Evolutionary conservation across 805 yeast genomes (phyloP).

Genomic region (Yarrowia deformans): DNA sequence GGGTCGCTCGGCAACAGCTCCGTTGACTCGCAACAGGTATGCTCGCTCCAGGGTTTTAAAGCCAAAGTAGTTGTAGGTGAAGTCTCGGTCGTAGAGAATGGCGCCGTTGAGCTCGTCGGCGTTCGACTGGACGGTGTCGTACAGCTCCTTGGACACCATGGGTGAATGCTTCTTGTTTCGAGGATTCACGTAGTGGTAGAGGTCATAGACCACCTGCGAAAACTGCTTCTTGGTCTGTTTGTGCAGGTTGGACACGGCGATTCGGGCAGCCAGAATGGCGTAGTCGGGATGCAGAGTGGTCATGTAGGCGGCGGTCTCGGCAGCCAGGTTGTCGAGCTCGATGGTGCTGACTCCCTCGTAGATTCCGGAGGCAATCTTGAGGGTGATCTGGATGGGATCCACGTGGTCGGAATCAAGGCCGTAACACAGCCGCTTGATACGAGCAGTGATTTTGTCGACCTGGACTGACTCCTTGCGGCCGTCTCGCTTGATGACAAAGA

Average conservation of each 20-base stretch:
- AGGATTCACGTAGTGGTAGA: slow-evolving; percentile 82
- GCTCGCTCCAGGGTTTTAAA: slow-evolving; percentile 91
- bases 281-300: slow-evolving; percentile 98
- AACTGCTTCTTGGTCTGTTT: slow-evolving; percentile 90
- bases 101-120: slow-evolving; percentile 74
- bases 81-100: slow-evolving; percentile 79
- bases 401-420: slow-evolving; percentile 91
- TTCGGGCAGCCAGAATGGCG: slow-evolving; percentile 92
- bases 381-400: slow-evolving; percentile 95
- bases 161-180: slow-evolving; percentile 72
- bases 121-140: slow-evolving; percentile 66
- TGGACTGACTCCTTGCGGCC: slow-evolving; percentile 94
- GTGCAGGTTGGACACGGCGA: slow-evolving; percentile 92
- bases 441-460: slow-evolving; percentile 95
- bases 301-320: slow-evolving; percentile 98
- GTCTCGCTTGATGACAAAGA: slow-evolving; percentile 91
- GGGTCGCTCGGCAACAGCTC: slow-evolving; percentile 84
- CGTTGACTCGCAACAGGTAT: slow-evolving; percentile 71
- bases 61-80: slow-evolving; percentile 82
- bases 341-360: slow-evolving; percentile 96
- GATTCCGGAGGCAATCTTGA: slow-evolving; percentile 89
- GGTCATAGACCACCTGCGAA: slow-evolving; percentile 74
- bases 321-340: slow-evolving; percentile 83
- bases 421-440: slow-evolving; percentile 91
- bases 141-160: slow-evolving; percentile 72